Evolutionary conservation across 768 basidiomycete genomes (phyloP).

Genomic region (Phlebiopsis gigantea): DNA sequence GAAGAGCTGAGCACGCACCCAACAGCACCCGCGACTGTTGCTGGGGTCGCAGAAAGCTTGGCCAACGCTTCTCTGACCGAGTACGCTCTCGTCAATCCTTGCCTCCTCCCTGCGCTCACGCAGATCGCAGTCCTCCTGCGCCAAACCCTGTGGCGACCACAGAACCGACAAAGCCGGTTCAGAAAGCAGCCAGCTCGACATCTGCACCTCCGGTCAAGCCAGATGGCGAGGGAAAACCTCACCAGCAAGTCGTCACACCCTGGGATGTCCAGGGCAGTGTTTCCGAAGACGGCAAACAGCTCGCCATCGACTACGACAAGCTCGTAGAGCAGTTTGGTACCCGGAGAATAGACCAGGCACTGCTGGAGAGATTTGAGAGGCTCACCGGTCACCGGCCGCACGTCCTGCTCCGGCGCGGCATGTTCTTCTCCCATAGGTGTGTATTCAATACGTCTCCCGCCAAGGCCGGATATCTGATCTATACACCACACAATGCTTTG

Average conservation of each 20-base stretch:
- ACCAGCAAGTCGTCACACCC: conserved; percentile 86
- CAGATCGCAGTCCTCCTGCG: conserved; percentile 4
- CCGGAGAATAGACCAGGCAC: conserved; percentile 62
- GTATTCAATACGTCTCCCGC: conserved; percentile 18
- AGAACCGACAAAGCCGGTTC: not conserved
- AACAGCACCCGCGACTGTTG: conserved; percentile 22
- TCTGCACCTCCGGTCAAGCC: conserved; percentile 26
- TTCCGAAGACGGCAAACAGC: conserved; percentile 81
- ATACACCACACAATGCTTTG: not conserved
- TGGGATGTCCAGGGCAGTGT: conserved; percentile 97
- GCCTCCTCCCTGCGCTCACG: not conserved
- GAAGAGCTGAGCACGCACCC: conserved; percentile 20
- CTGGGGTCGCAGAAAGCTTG: conserved; percentile 25
- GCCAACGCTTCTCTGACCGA: conserved; percentile 23
- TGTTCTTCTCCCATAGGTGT: conserved; percentile 98
- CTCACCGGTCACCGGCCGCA: conserved; percentile 89
- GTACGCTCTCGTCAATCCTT: conserved; percentile 21
- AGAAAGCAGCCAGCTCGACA: not conserved
- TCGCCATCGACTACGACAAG: conserved; percentile 96
- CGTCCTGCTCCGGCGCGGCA: conserved; percentile 80
- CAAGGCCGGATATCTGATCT: conserved; percentile 4
- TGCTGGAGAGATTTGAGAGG: conserved; percentile 86
- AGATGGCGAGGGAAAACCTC: conserved; percentile 24
- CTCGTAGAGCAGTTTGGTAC: conserved; percentile 93
- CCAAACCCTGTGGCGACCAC: conserved; percentile 11